Evolutionary conservation across 2,329 filamentous ascomycete species (phyloP).

Genomic region (Juglanconis juglandina): DNA sequence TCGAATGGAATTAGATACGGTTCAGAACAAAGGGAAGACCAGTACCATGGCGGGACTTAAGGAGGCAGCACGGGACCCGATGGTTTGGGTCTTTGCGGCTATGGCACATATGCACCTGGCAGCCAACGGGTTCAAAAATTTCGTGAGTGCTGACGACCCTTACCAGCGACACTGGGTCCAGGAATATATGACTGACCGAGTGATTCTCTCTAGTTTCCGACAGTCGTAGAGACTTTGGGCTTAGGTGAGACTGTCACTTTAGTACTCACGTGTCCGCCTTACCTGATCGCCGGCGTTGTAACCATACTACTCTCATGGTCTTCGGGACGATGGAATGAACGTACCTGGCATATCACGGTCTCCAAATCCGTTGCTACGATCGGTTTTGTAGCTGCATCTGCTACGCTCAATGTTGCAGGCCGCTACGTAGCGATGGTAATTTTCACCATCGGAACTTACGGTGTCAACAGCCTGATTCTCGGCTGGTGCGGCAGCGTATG

Average conservation of each 20-base stretch:
- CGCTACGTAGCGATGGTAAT: slow-evolving; percentile 33
- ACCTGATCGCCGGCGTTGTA: slow-evolving; percentile 41
- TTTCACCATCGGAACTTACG: slow-evolving; percentile 34
- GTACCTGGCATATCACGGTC: slow-evolving; percentile 37
- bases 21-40: slow-evolving; percentile 21
- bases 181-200: background rate
- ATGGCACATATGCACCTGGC: slow-evolving; percentile 29
- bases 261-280: slow-evolving; percentile 44
- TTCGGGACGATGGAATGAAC: slow-evolving; percentile 40
- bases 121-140: slow-evolving; percentile 36
- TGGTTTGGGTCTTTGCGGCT: slow-evolving; percentile 20
- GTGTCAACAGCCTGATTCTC: slow-evolving; percentile 40
- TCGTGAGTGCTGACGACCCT: slow-evolving; percentile 15
- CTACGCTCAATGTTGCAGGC: slow-evolving; percentile 28
- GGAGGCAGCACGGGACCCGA: slow-evolving; percentile 20
- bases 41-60: slow-evolving; percentile 21
- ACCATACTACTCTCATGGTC: slow-evolving; percentile 40
- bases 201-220: slow-evolving; percentile 6
- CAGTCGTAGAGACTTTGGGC: slow-evolving; percentile 37
- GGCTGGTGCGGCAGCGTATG: slow-evolving; percentile 32
- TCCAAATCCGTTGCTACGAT: slow-evolving; percentile 37
- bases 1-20: slow-evolving; percentile 1
- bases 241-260: slow-evolving; percentile 39
- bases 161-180: background rate
- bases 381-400: slow-evolving; percentile 36